Percentiles rank a stretch among this genome's conserved stretches.
Conservation (phyloP, 176 grass and related monocot species). For the Ensete glaucum region DNA sequence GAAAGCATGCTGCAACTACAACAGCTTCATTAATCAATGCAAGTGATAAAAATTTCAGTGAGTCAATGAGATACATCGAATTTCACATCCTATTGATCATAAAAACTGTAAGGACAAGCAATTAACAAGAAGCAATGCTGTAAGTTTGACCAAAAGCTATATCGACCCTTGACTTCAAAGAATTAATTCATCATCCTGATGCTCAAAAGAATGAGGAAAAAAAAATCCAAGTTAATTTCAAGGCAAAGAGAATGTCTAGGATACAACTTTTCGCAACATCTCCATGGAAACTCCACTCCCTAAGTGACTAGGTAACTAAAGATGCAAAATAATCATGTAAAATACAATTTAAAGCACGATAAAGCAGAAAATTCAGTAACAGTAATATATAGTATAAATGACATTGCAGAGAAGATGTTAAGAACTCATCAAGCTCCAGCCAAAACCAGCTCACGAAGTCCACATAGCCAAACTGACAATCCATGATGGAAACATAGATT, state of each 20-base stretch:
- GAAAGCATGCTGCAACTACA: background rate
- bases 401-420: background rate
- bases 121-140: background rate
- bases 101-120: background rate
- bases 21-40: background rate
- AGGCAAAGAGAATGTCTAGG: background rate
- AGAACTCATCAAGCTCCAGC: background rate
- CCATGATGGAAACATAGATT: slow-evolving; percentile 5
- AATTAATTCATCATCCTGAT: background rate
- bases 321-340: background rate
- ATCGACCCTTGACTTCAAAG: background rate
- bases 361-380: background rate
- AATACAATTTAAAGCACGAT: background rate
- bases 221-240: background rate
- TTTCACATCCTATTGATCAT: background rate
- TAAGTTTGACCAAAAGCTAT: background rate
- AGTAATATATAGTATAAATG: background rate
- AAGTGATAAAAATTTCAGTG: background rate
- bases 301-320: background rate
- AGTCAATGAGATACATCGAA: background rate
- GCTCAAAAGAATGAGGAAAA: background rate
- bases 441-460: background rate
- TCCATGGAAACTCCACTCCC: background rate
- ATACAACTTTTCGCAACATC: background rate
- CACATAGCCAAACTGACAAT: background rate